Percentiles rank a stretch among this genome's conserved stretches.
phyloP scores from a whole-genome alignment of 176 grass and related monocot genomes.

The Metroxylon sagu region DNA sequence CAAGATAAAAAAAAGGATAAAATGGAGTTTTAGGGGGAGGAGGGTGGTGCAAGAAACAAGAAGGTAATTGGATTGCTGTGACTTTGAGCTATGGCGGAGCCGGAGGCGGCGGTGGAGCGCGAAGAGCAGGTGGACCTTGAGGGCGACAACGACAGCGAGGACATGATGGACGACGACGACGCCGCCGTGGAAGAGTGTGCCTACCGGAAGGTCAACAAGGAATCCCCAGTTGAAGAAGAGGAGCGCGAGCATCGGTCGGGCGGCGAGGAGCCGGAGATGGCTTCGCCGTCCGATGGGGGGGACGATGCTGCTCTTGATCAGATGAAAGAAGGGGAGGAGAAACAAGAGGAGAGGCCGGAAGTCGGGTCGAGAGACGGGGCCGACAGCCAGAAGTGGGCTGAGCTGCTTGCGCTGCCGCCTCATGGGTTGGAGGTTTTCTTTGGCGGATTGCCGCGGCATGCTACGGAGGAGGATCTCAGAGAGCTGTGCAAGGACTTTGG shows the following conservation, averaged over 20 bases:
- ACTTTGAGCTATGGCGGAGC: conserved; percentile 33
- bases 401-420: conserved; percentile 65
- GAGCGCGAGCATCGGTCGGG: conserved; percentile 1
- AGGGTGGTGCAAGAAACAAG: neutral
- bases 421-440: conserved; percentile 86
- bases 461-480: conserved; percentile 59
- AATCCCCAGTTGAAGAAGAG: conserved; percentile 20
- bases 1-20: too few species aligned
- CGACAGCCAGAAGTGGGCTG: conserved; percentile 66
- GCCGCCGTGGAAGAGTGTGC: conserved; percentile 20
- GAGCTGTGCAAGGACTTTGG: conserved; percentile 67
- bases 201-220: conserved; percentile 34
- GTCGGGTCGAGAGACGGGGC: conserved; percentile 51
- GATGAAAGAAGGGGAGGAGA: conserved; percentile 23
- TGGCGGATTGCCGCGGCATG: conserved; percentile 66
- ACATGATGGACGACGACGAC: conserved; percentile 78
- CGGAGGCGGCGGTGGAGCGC: conserved; percentile 9
- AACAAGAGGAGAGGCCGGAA: neutral
- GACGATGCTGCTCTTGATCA: conserved; percentile 16
- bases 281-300: conserved; percentile 4
- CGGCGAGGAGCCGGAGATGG: conserved; percentile 13
- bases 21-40: conserved; percentile 3
- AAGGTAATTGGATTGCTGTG: too few species aligned
- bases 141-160: conserved; percentile 62
- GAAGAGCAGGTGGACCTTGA: conserved; percentile 95